Base-by-base conservation (phyloP, 2,329 filamentous ascomycete species). In the Huntiella abstrusa region DNA sequence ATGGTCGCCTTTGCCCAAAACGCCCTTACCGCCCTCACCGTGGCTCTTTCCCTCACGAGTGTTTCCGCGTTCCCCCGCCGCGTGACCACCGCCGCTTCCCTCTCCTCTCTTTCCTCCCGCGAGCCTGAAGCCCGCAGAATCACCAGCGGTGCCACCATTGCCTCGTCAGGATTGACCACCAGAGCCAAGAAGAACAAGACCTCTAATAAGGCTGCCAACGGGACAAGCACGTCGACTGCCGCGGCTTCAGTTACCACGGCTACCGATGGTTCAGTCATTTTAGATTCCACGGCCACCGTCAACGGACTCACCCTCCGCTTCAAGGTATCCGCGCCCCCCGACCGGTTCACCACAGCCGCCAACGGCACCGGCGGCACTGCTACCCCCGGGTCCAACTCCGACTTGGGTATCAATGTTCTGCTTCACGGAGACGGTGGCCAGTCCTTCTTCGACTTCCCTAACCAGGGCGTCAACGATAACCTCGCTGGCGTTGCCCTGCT, bases 361-460 rank as follows among this genome's bases (percentile, higher is more conserved):
- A 65, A 67, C 35, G 66, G 75, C 1, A 55, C 61, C n/a, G 70
- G 69, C 33, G 69, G 54, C 5, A 49, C 56, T 16, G 59, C 57
- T 43, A 50, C 38, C 1, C 53, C 60, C 15, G 54, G 54, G 28
- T 48, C 54, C 16, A 52, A 52, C 0, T 64, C 66, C 4, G 51
- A 58, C 5, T 58, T 70, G 28, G 70, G 69, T 43, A 60, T 72
- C 5, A 75, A 75, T 53, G 66, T 76, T 11, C 64, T 76, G 33
- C 64, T 76, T 3, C 72, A 76, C 55, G 71, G 71, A 43, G 72
- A 76, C 54, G 71, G 72, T 37, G 72, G 72, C 5, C 67, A 73
- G 53, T 71, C 68, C 10, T 73, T 73, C 62, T 70, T 71, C 57
- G 68, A 70, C 54, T 70, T 72, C 58, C 69, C 69, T 33, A 73